Conservation (phyloP, 177 flowering plant genomes). For the Tripterygium wilfordii region DNA sequence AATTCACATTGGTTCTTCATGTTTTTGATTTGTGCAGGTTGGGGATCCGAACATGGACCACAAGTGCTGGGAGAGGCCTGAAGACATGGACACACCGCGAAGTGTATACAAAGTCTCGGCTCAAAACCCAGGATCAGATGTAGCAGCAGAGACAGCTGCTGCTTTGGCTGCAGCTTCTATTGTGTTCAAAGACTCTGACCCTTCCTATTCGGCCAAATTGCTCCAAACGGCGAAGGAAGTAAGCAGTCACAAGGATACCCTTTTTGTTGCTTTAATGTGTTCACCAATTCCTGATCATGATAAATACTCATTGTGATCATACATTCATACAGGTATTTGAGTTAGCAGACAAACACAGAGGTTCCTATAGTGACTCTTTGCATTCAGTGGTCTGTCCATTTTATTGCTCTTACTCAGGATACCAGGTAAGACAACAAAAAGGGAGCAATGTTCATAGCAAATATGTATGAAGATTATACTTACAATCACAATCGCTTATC, state of each 20-base stretch:
- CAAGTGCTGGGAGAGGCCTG: constrained; percentile 92
- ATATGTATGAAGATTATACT: no score
- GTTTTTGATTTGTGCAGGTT: constrained; percentile 37
- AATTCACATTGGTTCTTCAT: neutral
- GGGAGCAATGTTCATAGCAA: no score
- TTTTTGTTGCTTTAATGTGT: no score
- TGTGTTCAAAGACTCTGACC: constrained; percentile 66
- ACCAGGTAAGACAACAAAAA: constrained; percentile 42
- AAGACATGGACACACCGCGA: constrained; percentile 95
- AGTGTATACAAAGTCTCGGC: constrained; percentile 64
- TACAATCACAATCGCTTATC: no score
- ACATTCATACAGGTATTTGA: constrained; percentile 61
- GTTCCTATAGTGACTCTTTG: constrained; percentile 73
- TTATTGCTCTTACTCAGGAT: constrained; percentile 95
- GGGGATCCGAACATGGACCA: constrained; percentile 84
- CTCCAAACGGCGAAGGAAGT: constrained; percentile 61
- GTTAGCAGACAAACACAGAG: constrained; percentile 73
- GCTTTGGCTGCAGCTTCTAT: constrained; percentile 90
- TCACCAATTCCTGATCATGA: no score
- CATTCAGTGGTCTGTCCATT: constrained; percentile 83
- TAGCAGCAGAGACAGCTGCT: constrained; percentile 95
- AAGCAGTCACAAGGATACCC: constrained; percentile 10
- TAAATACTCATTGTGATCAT: neutral
- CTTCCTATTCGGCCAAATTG: constrained; percentile 59
- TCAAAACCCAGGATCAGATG: constrained; percentile 89